Percentiles rank a stretch among this genome's conserved stretches.
Evolutionary conservation across 495 filamentous ascomycete genomes (phyloP).

Genomic region (Podospora bellae-mahoneyi): DNA sequence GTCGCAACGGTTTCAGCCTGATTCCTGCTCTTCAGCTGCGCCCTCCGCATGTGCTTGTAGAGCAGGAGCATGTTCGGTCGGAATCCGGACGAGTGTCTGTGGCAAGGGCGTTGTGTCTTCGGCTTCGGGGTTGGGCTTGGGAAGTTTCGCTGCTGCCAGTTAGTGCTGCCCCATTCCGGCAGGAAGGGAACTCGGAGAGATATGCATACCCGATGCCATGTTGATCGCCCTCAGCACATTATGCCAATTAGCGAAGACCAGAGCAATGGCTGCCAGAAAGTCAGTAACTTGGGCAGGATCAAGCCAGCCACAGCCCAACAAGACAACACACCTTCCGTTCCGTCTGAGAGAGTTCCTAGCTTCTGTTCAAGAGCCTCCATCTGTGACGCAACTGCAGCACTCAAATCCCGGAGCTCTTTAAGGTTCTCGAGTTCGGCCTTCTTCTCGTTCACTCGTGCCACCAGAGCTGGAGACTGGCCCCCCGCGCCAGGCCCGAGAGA

Average conservation of each 20-base stretch:
- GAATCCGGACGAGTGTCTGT: slow-evolving; percentile 78
- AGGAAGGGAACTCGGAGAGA: slow-evolving; percentile 6
- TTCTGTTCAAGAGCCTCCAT: slow-evolving; percentile 91
- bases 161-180: slow-evolving; percentile 41
- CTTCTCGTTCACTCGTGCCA: slow-evolving; percentile 88
- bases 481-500: slow-evolving; percentile 49
- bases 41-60: slow-evolving; percentile 51
- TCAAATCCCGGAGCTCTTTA: slow-evolving; percentile 81
- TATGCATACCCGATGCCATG: slow-evolving; percentile 83
- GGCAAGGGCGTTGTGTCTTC: slow-evolving; percentile 57
- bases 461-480: slow-evolving; percentile 74
- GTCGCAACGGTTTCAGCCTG: slow-evolving; percentile 14
- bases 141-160: slow-evolving; percentile 56
- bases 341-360: slow-evolving; percentile 80
- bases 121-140: slow-evolving; percentile 36
- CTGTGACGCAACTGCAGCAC: slow-evolving; percentile 77
- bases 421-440: slow-evolving; percentile 88
- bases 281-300: slow-evolving; percentile 8
- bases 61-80: slow-evolving; percentile 60
- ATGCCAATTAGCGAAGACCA: slow-evolving; percentile 92
- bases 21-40: slow-evolving; percentile 36
- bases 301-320: neutral
- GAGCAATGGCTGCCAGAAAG: slow-evolving; percentile 68
- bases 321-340: slow-evolving; percentile 72
- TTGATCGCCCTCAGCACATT: slow-evolving; percentile 90